Percentiles rank a stretch among this genome's conserved stretches.
phyloP scores from a whole-genome alignment of 2,329 filamentous ascomycete genomes.

The Byssochlamys sp. region DNA sequence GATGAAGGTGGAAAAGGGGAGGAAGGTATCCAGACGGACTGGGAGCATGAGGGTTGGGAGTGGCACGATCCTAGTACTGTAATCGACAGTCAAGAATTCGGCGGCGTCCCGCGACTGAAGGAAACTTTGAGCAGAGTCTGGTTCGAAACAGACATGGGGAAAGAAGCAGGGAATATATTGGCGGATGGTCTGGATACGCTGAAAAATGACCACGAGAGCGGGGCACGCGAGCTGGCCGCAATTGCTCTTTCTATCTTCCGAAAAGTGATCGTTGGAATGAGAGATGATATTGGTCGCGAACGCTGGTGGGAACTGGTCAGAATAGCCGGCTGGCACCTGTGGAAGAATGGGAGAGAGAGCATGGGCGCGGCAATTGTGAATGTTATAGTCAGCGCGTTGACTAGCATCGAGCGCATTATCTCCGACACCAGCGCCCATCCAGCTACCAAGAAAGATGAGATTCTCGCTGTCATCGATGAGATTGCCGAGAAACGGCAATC shows the following conservation, averaged over 20 bases:
- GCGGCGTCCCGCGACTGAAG: conserved; percentile 35
- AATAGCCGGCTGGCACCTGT: conserved; percentile 53
- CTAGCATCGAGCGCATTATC: conserved; percentile 16
- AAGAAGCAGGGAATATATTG: conserved; percentile 38
- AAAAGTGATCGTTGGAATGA: conserved; percentile 30
- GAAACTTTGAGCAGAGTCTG: conserved; percentile 22
- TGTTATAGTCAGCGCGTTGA: conserved; percentile 16
- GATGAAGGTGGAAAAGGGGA: conserved; percentile 25
- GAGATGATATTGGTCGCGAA: conserved; percentile 10
- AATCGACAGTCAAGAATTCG: conserved; percentile 37
- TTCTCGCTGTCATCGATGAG: conserved; percentile 16
- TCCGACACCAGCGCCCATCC: conserved; percentile 9
- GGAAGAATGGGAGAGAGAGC: conserved; percentile 56
- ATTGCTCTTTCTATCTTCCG: conserved; percentile 44
- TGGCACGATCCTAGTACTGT: conserved; percentile 50
- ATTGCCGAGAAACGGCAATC: conserved; percentile 15
- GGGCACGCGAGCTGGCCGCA: conserved; percentile 49
- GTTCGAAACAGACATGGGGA: conserved; percentile 46
- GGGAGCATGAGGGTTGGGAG: conserved; percentile 52
- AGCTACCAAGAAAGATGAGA: conserved; percentile 11
- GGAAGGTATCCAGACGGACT: conserved; percentile 46
- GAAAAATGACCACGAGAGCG: conserved; percentile 49
- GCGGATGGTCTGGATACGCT: conserved; percentile 41
- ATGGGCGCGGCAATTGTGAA: conserved; percentile 54
- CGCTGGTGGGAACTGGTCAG: conserved; percentile 50